Conservation (phyloP, 805 yeast genomes). For the Schizosaccharomyces lindneri region DNA sequence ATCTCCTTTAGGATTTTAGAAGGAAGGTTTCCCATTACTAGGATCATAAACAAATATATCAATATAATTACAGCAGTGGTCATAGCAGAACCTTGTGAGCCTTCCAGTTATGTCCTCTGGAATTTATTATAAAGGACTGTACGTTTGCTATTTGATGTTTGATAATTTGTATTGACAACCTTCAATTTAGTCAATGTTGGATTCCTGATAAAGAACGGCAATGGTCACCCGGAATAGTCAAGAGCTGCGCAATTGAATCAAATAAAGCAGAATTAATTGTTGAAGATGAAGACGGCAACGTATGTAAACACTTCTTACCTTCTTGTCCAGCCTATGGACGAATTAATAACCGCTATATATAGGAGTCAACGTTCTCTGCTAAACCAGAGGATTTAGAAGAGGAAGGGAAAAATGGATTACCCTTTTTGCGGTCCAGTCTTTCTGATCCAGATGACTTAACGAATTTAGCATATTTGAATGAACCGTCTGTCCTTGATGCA, state of each 20-base stretch:
- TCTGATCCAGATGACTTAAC: conserved; percentile 72
- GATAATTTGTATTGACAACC: not conserved
- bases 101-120: not conserved
- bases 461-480: conserved; percentile 72
- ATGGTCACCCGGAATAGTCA: conserved; percentile 51
- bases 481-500: conserved; percentile 89
- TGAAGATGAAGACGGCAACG: not conserved
- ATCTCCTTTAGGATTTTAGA: too few species aligned
- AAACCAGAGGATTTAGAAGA: conserved; percentile 5
- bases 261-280: not conserved
- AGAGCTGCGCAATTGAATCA: conserved; percentile 19
- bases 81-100: not conserved
- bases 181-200: conserved; percentile 31
- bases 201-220: conserved; percentile 48
- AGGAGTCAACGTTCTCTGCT: conserved; percentile 1
- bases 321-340: not conserved
- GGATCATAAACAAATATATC: not conserved
- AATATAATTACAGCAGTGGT: not conserved
- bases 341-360: not conserved
- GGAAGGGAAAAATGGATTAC: conserved; percentile 1
- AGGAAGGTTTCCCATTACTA: too few species aligned
- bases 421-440: not conserved
- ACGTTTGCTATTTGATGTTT: not conserved
- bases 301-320: not conserved
- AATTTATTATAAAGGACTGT: not conserved